A percentile compares a stretch with the other conserved stretches of the same genome.
phyloP scores from a whole-genome alignment of 2,329 filamentous ascomycete species.

The Aureobasidium zeae region DNA sequence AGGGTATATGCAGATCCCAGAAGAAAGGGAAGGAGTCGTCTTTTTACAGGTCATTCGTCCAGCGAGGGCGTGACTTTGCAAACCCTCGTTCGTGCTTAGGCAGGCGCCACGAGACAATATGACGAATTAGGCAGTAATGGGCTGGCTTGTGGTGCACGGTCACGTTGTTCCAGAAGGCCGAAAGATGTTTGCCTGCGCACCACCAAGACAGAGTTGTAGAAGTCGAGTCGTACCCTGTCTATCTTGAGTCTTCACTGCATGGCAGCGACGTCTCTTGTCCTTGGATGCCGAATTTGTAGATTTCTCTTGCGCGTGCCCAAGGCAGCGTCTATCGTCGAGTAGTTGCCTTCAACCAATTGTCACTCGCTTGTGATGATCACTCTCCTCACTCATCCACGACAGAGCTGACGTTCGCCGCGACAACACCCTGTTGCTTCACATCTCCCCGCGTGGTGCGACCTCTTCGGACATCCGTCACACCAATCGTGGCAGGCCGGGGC shows the following conservation, averaged over 20 bases:
- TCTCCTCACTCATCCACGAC: background rate
- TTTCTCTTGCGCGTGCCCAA: background rate
- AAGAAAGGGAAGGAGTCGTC: no score
- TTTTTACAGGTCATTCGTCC: no score
- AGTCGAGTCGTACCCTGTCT: no score
- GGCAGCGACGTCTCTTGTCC: background rate
- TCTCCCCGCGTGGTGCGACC: no score
- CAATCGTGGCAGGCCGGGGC: background rate
- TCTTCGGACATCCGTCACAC: no score
- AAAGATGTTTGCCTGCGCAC: constrained; percentile 8
- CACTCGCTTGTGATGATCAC: constrained; percentile 5
- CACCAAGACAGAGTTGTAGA: no score
- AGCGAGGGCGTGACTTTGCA: no score
- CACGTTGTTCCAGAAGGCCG: constrained; percentile 13
- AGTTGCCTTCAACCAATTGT: background rate
- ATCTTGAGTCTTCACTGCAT: background rate
- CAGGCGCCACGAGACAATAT: no score
- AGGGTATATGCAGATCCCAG: no score
- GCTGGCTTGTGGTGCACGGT: no score
- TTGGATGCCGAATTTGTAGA: constrained; percentile 9
- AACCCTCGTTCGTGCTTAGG: no score
- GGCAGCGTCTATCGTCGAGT: background rate
- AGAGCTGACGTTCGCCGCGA: background rate
- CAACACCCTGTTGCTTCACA: constrained; percentile 7
- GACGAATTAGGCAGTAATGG: no score